Conservation (phyloP, 1,139 yeast species). For the Ogataea hybrid region DNA sequence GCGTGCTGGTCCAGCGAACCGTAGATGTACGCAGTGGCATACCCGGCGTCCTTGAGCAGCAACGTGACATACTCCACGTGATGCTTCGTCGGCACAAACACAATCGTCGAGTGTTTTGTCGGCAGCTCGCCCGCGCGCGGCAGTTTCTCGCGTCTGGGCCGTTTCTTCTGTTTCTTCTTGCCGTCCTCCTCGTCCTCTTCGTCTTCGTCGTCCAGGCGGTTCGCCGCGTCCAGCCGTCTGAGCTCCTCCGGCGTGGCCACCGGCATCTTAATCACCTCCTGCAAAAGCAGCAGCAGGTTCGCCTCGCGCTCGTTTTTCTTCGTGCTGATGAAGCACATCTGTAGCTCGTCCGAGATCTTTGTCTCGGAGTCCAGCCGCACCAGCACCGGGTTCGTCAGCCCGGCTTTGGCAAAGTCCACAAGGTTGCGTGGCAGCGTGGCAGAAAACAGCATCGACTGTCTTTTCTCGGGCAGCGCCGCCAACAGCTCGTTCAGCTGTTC, state of each 20-base stretch:
- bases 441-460: constrained; percentile 89
- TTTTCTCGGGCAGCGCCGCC: constrained; percentile 72
- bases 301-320: constrained; percentile 91
- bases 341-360: constrained; percentile 84
- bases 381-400: constrained; percentile 84
- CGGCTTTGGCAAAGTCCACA: constrained; percentile 97
- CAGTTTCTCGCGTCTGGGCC: constrained; percentile 50
- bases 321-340: constrained; percentile 82
- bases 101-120: constrained; percentile 79
- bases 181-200: constrained; percentile 38
- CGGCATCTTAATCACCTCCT: constrained; percentile 85
- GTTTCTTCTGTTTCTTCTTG: constrained; percentile 29
- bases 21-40: constrained; percentile 78
- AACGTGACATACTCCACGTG: constrained; percentile 89
- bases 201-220: constrained; percentile 45
- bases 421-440: constrained; percentile 92
- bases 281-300: constrained; percentile 68
- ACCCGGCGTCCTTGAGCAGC: constrained; percentile 73
- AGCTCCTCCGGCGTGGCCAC: constrained; percentile 66
- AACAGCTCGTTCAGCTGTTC: constrained; percentile 90
- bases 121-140: constrained; percentile 85
- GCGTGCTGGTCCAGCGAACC: constrained; percentile 96
- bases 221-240: constrained; percentile 48
- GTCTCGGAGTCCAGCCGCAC: constrained; percentile 91
- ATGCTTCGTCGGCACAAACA: constrained; percentile 96